Evolutionary conservation across 2,329 filamentous ascomycete genomes (phyloP).

Genomic region (Xylariaceae sp.): DNA sequence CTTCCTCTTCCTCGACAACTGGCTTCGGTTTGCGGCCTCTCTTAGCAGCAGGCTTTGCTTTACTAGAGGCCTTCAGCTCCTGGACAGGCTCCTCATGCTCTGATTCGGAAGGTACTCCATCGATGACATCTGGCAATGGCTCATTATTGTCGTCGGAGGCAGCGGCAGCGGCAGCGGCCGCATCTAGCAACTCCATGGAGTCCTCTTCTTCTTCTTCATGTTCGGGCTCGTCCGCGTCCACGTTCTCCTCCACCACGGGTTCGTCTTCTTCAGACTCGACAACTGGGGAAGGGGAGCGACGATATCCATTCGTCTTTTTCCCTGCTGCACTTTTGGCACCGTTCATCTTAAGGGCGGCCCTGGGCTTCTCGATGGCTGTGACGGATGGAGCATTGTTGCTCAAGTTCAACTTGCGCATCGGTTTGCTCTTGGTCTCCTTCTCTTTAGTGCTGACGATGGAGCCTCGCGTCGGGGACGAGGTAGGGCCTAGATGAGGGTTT

Average conservation of each 20-base stretch:
- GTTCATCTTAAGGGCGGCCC: constrained; percentile 21
- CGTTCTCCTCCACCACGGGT: constrained; percentile 20
- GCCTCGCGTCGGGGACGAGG: constrained; percentile 47
- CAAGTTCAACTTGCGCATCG: constrained; percentile 45
- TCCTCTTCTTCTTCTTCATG: constrained; percentile 21
- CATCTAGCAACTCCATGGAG: constrained; percentile 21
- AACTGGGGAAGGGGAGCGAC: constrained; percentile 3
- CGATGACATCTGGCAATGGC: constrained; percentile 4
- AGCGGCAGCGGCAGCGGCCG: constrained; percentile 5
- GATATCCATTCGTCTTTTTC: constrained; percentile 18
- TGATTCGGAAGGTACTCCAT: constrained; percentile 18
- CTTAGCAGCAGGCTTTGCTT: constrained; percentile 18
- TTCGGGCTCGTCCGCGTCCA: constrained; percentile 15
- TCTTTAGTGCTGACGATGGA: constrained; percentile 29
- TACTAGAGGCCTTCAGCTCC: constrained; percentile 21
- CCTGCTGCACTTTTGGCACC: constrained; percentile 21
- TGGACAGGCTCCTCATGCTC: constrained; percentile 21
- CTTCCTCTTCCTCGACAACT: constrained; percentile 16
- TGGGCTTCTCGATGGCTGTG: no score
- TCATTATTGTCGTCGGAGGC: constrained; percentile 17
- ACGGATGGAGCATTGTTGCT: no score
- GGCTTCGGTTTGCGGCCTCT: constrained; percentile 27
- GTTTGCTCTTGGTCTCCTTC: constrained; percentile 34
- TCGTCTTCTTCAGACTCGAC: constrained; percentile 25
- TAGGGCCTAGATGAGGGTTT: constrained; percentile 54